Conservation (phyloP, 306 rosid species). For the Boehmeria nivea region DNA sequence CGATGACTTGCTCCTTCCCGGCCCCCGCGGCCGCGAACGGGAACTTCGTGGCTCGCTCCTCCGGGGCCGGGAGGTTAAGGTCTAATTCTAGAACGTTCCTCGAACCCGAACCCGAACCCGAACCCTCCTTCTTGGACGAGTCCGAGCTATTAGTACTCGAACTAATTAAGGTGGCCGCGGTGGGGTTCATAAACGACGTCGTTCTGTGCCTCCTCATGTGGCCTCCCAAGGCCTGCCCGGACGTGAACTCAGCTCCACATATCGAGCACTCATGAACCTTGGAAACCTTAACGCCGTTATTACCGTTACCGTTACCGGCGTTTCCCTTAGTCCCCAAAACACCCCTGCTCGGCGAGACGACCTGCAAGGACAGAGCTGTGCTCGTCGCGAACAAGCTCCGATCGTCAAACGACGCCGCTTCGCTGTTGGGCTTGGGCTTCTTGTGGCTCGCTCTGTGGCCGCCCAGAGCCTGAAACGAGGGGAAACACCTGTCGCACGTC, state of each 20-base stretch:
- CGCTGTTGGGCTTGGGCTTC: constrained; percentile 32
- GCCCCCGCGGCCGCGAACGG: constrained; percentile 39
- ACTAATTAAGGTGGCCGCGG: background rate
- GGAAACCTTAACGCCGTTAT: constrained; percentile 14
- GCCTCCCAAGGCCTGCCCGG: constrained; percentile 96
- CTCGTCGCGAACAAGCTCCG: constrained; percentile 16
- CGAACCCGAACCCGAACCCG: background rate
- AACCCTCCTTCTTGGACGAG: background rate
- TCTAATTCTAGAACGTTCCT: constrained; percentile 51
- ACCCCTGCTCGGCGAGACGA: constrained; percentile 24
- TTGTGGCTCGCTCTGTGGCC: constrained; percentile 92
- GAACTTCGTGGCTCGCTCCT: constrained; percentile 45
- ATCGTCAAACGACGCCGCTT: background rate
- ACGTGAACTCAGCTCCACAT: constrained; percentile 71
- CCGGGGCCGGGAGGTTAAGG: constrained; percentile 83
- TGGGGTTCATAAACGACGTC: constrained; percentile 15
- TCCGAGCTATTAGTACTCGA: background rate
- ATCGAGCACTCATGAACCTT: constrained; percentile 75
- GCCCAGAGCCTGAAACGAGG: constrained; percentile 87
- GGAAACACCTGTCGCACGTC: constrained; percentile 69
- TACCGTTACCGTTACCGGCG: background rate
- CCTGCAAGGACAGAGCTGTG: constrained; percentile 53
- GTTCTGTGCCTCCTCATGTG: constrained; percentile 88
- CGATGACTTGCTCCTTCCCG: constrained; percentile 42
- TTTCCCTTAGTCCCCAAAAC: constrained; percentile 1